Base-by-base conservation (phyloP, 2,329 filamentous ascomycete genomes). In the Colletotrichum aenigma region DNA sequence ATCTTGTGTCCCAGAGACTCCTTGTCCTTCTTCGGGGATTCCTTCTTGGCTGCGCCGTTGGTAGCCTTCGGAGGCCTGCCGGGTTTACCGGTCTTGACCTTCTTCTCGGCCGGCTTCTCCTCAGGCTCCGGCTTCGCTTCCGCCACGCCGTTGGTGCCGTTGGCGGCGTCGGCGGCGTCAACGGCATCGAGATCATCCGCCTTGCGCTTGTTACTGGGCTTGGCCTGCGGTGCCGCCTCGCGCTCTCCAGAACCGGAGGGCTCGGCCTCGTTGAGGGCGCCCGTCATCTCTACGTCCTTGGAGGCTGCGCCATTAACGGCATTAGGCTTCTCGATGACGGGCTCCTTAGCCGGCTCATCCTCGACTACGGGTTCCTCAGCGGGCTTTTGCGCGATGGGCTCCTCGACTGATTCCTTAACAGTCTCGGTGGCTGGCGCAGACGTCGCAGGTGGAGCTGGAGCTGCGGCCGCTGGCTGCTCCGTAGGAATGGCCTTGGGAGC, bases 141-240 rank as follows among this genome's bases (percentile, higher is more conserved):
- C 4, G 36, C 32, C 26, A 55, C 43, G 38, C 81, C 81, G 36
- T 81, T 81, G 16, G 78, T 77, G 7, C 80, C 80, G 9, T 78
- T 78, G 6, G 58, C 30, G 10, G 43, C 43, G 43, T 52, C 43
- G 21, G 79, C 65, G 8, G 79, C 80, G 9, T 78, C 77, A 38
- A 73, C 58, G 10, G 61, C 68, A n/a, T 79, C 79, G 55, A 76
- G 36, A 12, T 84, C 83, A 56, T 85, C 83, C 8, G 84, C 81
- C 78, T 85, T 87, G 68, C 82, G 81, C 77, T 88, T 88, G 58
- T 83, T 83, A 3, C 79, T 75, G 4, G 81, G 81, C 72, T 82
- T 82, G 7, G 79, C 72, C 36, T 77, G 75, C 38, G 72, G 66
- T 32, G 71, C 75, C 15, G 66, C 76, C 36, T 78, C 72, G 9